Evolutionary conservation across 345 rosid species (phyloP).

Genomic region (Geranium brycei): DNA sequence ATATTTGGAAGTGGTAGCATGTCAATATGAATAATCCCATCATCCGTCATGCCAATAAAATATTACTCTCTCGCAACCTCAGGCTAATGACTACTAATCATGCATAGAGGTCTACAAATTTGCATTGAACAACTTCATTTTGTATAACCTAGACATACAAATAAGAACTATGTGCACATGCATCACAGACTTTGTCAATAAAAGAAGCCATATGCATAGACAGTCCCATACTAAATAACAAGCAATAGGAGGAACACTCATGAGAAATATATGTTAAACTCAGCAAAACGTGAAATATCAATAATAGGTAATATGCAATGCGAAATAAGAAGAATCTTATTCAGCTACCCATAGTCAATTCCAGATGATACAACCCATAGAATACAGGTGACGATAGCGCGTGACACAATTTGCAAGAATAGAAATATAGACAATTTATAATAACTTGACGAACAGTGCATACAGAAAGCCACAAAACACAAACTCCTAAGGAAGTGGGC

Average conservation of each 20-base stretch:
- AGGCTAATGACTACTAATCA: not conserved
- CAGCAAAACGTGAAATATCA: not conserved
- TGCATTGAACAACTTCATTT: too few relatives aligned
- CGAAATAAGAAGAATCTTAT: not conserved
- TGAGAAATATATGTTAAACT: not conserved
- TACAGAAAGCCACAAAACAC: not conserved
- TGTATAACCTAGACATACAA: too few relatives aligned
- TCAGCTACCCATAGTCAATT: not conserved
- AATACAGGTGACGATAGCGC: not conserved
- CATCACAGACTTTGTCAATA: too few relatives aligned
- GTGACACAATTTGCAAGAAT: not conserved
- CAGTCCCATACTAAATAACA: not conserved
- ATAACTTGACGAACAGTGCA: not conserved
- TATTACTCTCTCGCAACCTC: not conserved
- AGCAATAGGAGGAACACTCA: not conserved
- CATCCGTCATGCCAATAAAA: not conserved
- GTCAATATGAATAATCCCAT: slow-evolving; percentile 4
- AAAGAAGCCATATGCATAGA: too few relatives aligned
- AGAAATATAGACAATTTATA: not conserved
- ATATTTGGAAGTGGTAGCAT: not conserved
- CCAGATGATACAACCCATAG: not conserved
- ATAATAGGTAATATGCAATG: not conserved
- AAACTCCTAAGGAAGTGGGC: not conserved
- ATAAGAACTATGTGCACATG: too few relatives aligned
- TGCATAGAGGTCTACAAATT: too few relatives aligned